These are phyloP conservation scores for Lichtheimia hyalospora DNA, from an alignment of 371 early-diverging fungal species.

Conservation along the genomic window DNA sequence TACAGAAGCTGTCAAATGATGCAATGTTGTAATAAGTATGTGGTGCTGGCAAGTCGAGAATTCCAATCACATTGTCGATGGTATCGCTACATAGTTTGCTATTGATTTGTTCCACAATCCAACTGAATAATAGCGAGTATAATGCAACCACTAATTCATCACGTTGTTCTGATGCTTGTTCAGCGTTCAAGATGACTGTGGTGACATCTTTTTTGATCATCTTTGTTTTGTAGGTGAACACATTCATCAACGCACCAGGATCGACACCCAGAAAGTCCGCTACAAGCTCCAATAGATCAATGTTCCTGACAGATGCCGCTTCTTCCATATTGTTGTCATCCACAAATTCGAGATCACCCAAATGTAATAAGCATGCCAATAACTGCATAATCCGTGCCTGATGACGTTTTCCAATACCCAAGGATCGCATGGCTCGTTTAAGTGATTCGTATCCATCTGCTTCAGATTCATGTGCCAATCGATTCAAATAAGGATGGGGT, in stretches of 20 bases:
- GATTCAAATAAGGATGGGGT: constrained; percentile 17
- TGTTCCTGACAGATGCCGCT: constrained; percentile 71
- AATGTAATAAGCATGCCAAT: constrained; percentile 81
- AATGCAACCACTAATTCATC: constrained; percentile 77
- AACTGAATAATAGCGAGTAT: constrained; percentile 83
- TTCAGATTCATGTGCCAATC: constrained; percentile 41
- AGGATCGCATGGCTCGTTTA: constrained; percentile 67
- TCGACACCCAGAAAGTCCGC: constrained; percentile 89
- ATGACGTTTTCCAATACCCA: constrained; percentile 78
- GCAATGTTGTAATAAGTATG: constrained; percentile 31
- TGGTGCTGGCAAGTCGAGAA: constrained; percentile 72
- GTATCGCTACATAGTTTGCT: constrained; percentile 68
- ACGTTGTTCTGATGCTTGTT: constrained; percentile 72
- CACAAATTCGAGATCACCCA: constrained; percentile 83
- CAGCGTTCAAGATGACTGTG: constrained; percentile 79
- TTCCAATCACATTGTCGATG: constrained; percentile 69
- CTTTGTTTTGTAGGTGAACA: constrained; percentile 83
- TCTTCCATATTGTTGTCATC: constrained; percentile 56
- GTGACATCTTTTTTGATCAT: constrained; percentile 80
- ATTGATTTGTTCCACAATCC: constrained; percentile 91
- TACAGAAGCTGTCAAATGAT: constrained; percentile 73
- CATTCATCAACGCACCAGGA: constrained; percentile 72
- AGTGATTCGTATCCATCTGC: constrained; percentile 60
- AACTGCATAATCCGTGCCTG: constrained; percentile 84
- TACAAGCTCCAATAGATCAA: constrained; percentile 69